A percentile compares a stretch with the other conserved stretches of the same genome.
Evolutionary conservation across 371 early-diverging fungal species (phyloP).

Genomic region (Mucor circinelloides): DNA sequence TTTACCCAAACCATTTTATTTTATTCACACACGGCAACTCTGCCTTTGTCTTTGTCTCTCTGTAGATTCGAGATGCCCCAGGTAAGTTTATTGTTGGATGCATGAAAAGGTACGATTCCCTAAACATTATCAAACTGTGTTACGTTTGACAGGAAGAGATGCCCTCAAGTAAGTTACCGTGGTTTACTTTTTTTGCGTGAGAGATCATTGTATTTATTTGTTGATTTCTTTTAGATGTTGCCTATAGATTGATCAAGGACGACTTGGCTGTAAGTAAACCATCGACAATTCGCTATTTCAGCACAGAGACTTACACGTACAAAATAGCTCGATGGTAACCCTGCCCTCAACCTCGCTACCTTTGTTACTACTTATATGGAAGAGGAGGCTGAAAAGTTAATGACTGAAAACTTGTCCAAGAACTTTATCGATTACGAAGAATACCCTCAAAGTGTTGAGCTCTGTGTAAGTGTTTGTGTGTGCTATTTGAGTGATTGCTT

Average conservation of each 20-base stretch:
- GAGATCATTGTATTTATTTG: neutral
- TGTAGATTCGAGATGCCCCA: conserved; percentile 45
- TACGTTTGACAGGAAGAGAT: conserved; percentile 37
- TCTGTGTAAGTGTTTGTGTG: conserved; percentile 36
- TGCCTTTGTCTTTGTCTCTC: too few relatives aligned
- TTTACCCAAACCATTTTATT: neutral
- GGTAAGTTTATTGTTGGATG: conserved; percentile 20
- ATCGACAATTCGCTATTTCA: neutral
- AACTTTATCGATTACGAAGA: conserved; percentile 78
- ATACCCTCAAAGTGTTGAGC: conserved; percentile 56
- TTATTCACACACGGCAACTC: neutral
- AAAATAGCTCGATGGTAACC: conserved; percentile 67
- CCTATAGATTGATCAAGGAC: conserved; percentile 49
- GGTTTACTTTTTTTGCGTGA: neutral
- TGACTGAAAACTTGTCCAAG: conserved; percentile 68
- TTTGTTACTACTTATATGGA: conserved; percentile 69
- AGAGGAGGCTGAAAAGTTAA: conserved; percentile 71
- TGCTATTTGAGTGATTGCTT: neutral
- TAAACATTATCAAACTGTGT: neutral
- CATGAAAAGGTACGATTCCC: neutral
- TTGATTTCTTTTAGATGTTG: conserved; percentile 32
- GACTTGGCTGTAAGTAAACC: conserved; percentile 44
- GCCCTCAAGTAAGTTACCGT: conserved; percentile 39
- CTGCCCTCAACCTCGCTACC: conserved; percentile 70
- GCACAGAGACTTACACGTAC: neutral